These are phyloP conservation scores for Chamaecrista fasciculata DNA, from an alignment of 306 rosid species.

Conservation along the genomic window DNA sequence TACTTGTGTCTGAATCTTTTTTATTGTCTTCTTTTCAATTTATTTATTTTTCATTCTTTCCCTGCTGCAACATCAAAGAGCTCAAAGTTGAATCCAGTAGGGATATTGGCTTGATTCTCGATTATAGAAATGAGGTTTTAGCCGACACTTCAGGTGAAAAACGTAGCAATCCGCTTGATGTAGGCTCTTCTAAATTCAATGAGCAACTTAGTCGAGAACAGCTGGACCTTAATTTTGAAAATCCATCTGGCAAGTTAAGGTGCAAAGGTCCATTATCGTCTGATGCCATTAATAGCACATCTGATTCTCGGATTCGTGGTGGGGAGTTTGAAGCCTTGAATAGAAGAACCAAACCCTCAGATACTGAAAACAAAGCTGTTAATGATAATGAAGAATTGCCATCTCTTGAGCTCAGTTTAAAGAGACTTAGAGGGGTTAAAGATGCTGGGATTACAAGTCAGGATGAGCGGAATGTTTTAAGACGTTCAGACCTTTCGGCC, in stretches of 20 bases:
- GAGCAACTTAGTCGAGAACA: slow-evolving; percentile 52
- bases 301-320: slow-evolving; percentile 46
- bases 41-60: slow-evolving; percentile 32
- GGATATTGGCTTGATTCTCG: slow-evolving; percentile 40
- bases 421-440: slow-evolving; percentile 73
- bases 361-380: slow-evolving; percentile 41
- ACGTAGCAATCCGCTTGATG: slow-evolving; percentile 39
- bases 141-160: slow-evolving; percentile 46
- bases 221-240: slow-evolving; percentile 45
- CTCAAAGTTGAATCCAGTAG: slow-evolving; percentile 39
- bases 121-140: slow-evolving; percentile 40
- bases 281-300: slow-evolving; percentile 44
- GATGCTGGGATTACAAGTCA: slow-evolving; percentile 47
- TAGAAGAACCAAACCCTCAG: slow-evolving; percentile 41
- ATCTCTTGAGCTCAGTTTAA: slow-evolving; percentile 66
- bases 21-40: not conserved
- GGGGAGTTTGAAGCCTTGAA: slow-evolving; percentile 49
- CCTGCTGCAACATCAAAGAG: slow-evolving; percentile 32
- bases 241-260: slow-evolving; percentile 50
- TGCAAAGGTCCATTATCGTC: slow-evolving; percentile 42
- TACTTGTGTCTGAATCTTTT: not conserved
- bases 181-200: slow-evolving; percentile 46
- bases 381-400: slow-evolving; percentile 48
- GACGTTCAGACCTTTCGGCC: slow-evolving; percentile 77
- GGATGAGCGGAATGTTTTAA: slow-evolving; percentile 68